Evolutionary conservation across 2,329 filamentous ascomycete species (phyloP).

Genomic region (Phialophora verrucosa): DNA sequence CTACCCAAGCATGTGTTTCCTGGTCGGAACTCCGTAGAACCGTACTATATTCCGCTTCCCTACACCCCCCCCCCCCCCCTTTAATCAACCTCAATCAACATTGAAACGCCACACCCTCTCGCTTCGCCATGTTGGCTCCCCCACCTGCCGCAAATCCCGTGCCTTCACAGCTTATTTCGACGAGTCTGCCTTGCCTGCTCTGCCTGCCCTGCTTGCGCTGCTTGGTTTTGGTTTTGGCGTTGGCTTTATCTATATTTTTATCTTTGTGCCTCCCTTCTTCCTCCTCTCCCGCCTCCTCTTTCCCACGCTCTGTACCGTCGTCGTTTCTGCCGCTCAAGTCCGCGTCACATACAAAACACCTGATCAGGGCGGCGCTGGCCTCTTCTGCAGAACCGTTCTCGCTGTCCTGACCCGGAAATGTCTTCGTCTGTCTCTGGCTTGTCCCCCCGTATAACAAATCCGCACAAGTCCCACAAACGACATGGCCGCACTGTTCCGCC

Average conservation of each 20-base stretch:
- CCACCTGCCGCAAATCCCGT: conserved; percentile 90
- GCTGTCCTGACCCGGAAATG: conserved; percentile 46
- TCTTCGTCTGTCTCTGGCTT: too few species aligned
- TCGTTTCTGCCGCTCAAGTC: conserved; percentile 62
- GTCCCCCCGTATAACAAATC: conserved; percentile 67
- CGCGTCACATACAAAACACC: conserved; percentile 86
- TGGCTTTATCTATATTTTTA: conserved; percentile 25
- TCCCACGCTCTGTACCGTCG: conserved; percentile 36
- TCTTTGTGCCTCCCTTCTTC: not conserved
- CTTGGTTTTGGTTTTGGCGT: conserved; percentile 21
- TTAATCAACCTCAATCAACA: conserved; percentile 53
- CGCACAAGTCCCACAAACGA: conserved; percentile 84
- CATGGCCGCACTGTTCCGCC: conserved; percentile 77
- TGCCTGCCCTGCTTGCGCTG: conserved; percentile 38
- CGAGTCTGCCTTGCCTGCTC: conserved; percentile 67
- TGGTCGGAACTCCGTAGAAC: too few species aligned
- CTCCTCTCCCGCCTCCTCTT: conserved; percentile 2
- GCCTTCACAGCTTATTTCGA: conserved; percentile 82
- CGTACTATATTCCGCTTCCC: too few species aligned
- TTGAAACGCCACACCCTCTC: conserved; percentile 78
- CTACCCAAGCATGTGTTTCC: too few species aligned
- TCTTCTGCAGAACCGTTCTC: conserved; percentile 38
- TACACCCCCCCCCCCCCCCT: not conserved
- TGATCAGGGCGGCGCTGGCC: conserved; percentile 64
- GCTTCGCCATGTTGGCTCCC: conserved; percentile 83